Base-by-base conservation (phyloP, 139 green algal species). In the Astrephomene gubernaculifera region DNA sequence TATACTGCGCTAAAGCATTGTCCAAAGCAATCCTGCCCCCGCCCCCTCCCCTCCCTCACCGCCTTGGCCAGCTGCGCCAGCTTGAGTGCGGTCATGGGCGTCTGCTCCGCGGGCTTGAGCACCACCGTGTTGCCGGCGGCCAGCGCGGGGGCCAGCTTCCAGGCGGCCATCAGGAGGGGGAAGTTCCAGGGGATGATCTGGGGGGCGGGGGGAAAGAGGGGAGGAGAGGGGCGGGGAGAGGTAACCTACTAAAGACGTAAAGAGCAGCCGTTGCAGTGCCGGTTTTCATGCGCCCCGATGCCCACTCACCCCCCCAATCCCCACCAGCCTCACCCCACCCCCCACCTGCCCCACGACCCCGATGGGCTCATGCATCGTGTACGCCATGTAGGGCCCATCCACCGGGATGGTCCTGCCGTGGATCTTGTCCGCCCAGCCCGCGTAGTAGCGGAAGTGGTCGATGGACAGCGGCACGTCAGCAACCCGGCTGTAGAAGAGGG, bases 361-460 rank as follows among this genome's bases (percentile, higher is more conserved):
- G 36, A 91, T 41, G 14, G 90, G 86, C 85, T 91, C 87, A 31
- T 90, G 89, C 41, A 91, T 43, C 9, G 76, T 83, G 76, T 83
- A 83, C 10, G 76, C 72, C 53, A 82, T 61, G 36, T 60, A 82
- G 74, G 74, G 74, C 9, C 87, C 89, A 53, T 92, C 91, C 63
- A 85, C 86, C 0, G 92, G 90, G 38, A 96, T 92, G 69, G 89
- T 93, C 79, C 93, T 90, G 65, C 93, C 93, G 36, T 91, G 71
- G 52, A 96, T 94, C 88, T 96, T 96, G 88, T 96, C 93, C 31
- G 91, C 91, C 87, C 87, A 90, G 24, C 87, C 76, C 1, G 76
- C 76, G 17, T 73, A 83, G 60, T 83, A 87, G 72, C 91, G 57
- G 63, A 95, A 74, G 88, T 96, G 93, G 52, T 93, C 87, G 29